A percentile compares a stretch with the other conserved stretches of the same genome.
These are phyloP conservation scores for Lasiosphaeria miniovina DNA, from an alignment of 495 filamentous ascomycete species.

Conservation along the genomic window DNA sequence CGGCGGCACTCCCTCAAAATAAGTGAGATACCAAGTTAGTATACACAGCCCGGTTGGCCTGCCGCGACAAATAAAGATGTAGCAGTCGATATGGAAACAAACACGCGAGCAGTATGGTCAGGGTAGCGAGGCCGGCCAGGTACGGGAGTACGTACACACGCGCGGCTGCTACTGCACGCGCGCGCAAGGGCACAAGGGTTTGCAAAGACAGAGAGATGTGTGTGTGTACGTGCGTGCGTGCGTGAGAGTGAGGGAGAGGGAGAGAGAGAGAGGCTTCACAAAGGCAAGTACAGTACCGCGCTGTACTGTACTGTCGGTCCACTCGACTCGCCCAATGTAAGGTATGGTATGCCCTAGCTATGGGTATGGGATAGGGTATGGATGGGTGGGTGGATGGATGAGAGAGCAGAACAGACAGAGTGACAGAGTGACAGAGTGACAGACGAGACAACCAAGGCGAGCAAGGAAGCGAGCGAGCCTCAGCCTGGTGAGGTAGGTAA, in stretches of 20 bases:
- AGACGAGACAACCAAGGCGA: not conserved
- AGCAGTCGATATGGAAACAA: slow-evolving; percentile 28
- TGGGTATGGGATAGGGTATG: too few relatives aligned
- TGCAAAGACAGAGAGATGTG: too few relatives aligned
- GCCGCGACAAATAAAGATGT: slow-evolving; percentile 29
- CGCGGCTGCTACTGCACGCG: slow-evolving; percentile 33
- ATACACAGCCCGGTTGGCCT: slow-evolving; percentile 36
- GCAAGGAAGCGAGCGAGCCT: not conserved
- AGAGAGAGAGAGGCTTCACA: slow-evolving; percentile 16
- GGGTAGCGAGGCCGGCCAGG: slow-evolving; percentile 14
- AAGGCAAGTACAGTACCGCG: slow-evolving; percentile 7
- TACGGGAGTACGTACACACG: slow-evolving; percentile 24
- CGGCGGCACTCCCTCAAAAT: slow-evolving; percentile 38
- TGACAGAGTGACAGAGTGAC: not conserved
- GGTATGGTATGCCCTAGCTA: slow-evolving; percentile 3
- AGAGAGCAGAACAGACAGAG: not conserved
- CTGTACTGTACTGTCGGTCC: not conserved
- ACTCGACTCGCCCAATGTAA: not conserved
- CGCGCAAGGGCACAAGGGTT: not conserved
- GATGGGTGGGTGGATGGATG: not conserved
- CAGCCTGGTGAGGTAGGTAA: not conserved
- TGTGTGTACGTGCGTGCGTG: too few relatives aligned
- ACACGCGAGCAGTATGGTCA: slow-evolving; percentile 13
- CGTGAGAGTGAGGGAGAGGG: not conserved
- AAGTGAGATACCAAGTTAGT: slow-evolving; percentile 38